A percentile compares a stretch with the other conserved stretches of the same genome.
These are phyloP conservation scores for Cryptosporidium bovis DNA, from an alignment of 169 alveolate species.

Conservation along the genomic window DNA sequence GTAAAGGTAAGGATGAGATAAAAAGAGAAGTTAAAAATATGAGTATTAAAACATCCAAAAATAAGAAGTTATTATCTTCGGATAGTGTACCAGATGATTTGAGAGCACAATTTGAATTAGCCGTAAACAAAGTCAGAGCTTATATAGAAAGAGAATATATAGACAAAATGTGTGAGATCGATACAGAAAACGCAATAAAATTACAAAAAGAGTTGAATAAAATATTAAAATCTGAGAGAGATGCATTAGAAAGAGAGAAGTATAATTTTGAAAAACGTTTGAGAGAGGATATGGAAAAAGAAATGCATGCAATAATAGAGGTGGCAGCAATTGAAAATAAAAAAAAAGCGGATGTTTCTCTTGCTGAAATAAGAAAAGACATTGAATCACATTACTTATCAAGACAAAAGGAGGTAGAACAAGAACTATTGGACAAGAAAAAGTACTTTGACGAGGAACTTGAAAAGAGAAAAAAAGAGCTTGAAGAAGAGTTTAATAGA, in stretches of 20 bases:
- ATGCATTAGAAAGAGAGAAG: constrained; percentile 68
- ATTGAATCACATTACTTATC: constrained; percentile 54
- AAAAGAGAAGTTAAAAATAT: constrained; percentile 26
- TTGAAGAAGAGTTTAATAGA: constrained; percentile 11
- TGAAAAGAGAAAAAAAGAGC: constrained; percentile 17
- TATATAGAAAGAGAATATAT: constrained; percentile 70
- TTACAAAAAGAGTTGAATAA: constrained; percentile 60
- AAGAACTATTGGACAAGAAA: constrained; percentile 35
- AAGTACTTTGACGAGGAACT: constrained; percentile 36
- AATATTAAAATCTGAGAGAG: constrained; percentile 69
- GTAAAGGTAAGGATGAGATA: constrained; percentile 25
- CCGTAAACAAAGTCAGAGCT: constrained; percentile 63
- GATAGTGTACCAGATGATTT: constrained; percentile 69
- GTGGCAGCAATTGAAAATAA: constrained; percentile 61
- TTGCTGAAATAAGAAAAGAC: constrained; percentile 70
- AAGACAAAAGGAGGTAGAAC: constrained; percentile 61
- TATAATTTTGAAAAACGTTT: constrained; percentile 48
- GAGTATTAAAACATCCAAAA: constrained; percentile 17
- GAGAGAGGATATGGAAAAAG: constrained; percentile 64
- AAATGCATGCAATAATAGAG: constrained; percentile 67
- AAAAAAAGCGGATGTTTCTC: constrained; percentile 61
- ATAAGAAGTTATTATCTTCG: constrained; percentile 5
- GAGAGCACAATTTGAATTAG: constrained; percentile 69
- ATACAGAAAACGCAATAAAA: constrained; percentile 62
- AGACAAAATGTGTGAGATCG: constrained; percentile 63